Percentiles rank a stretch among this genome's conserved stretches.
Evolutionary conservation across 495 filamentous ascomycete species (phyloP).

Genomic region (Amphirosellinia nigrospora): DNA sequence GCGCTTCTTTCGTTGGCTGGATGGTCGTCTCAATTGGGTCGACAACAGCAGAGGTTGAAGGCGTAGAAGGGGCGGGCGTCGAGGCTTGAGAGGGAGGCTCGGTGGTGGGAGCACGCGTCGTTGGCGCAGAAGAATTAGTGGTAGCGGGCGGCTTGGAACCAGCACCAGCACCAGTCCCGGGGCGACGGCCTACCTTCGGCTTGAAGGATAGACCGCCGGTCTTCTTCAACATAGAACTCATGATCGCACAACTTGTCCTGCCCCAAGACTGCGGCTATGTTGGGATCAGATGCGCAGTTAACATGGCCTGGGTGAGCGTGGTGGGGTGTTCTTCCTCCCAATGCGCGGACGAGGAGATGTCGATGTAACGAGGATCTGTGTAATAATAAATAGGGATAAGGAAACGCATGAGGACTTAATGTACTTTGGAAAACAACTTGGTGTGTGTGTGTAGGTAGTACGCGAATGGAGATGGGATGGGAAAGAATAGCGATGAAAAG

Average conservation of each 20-base stretch:
- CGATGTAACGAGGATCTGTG: neutral
- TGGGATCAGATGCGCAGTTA: constrained; percentile 1
- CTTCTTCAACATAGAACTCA: constrained; percentile 54
- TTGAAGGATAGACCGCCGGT: constrained; percentile 51
- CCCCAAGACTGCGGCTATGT: constrained; percentile 1
- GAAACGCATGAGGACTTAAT: neutral
- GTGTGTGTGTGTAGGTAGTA: neutral
- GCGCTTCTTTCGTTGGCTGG: neutral
- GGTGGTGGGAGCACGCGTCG: constrained; percentile 27
- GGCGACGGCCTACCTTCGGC: constrained; percentile 45
- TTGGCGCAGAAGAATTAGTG: constrained; percentile 19
- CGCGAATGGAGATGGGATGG: neutral
- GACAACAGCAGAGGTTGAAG: constrained; percentile 19
- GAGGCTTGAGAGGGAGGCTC: constrained; percentile 29
- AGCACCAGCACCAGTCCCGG: constrained; percentile 25
- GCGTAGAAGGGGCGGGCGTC: constrained; percentile 26
- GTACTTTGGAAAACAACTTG: neutral
- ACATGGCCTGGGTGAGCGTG: constrained; percentile 4
- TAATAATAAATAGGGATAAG: neutral
- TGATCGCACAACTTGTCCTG: constrained; percentile 25
- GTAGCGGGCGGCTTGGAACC: constrained; percentile 30
- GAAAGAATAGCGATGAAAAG: neutral
- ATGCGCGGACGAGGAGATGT: neutral
- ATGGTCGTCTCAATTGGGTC: neutral
- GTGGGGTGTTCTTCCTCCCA: neutral